Evolutionary conservation across 116 monocot species (phyloP).

Genomic region (Posidonia oceanica): DNA sequence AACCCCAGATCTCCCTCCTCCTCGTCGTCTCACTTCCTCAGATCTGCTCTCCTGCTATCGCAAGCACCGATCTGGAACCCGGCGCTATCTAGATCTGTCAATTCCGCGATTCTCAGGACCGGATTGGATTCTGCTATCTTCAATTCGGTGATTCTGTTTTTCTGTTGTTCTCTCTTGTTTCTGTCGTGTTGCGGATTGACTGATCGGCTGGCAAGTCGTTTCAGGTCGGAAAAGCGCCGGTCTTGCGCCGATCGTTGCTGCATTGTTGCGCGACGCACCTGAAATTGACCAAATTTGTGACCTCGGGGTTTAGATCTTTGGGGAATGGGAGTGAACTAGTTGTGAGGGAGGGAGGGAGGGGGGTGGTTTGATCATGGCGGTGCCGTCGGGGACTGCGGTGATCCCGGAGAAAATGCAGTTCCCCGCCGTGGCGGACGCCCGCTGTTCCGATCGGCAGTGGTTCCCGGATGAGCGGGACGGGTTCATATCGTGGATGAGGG

Average conservation of each 20-base stretch:
- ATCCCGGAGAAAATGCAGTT: constrained; percentile 26
- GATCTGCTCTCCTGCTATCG: neutral
- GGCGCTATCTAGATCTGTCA: too few species aligned
- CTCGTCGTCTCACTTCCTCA: neutral
- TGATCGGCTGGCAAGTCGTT: neutral
- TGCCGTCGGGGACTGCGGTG: constrained; percentile 17
- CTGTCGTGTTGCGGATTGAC: neutral
- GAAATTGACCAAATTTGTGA: neutral
- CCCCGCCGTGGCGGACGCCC: constrained; percentile 6
- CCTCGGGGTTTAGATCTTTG: neutral
- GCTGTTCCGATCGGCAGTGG: constrained; percentile 20
- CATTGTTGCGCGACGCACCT: neutral
- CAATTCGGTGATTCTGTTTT: neutral
- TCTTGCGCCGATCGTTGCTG: neutral
- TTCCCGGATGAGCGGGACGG: constrained; percentile 60
- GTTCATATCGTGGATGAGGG: constrained; percentile 59
- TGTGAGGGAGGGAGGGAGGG: neutral
- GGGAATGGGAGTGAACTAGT: constrained; percentile 6
- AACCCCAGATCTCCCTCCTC: constrained; percentile 21
- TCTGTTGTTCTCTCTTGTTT: neutral
- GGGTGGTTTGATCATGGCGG: constrained; percentile 19
- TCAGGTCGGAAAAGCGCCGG: neutral
- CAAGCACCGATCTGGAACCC: too few species aligned
- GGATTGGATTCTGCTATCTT: too few species aligned
- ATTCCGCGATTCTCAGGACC: too few species aligned